A percentile compares a stretch with the other conserved stretches of the same genome.
Evolutionary conservation across 345 rosid genomes (phyloP).

Genomic region (Hibiscus syriacus): DNA sequence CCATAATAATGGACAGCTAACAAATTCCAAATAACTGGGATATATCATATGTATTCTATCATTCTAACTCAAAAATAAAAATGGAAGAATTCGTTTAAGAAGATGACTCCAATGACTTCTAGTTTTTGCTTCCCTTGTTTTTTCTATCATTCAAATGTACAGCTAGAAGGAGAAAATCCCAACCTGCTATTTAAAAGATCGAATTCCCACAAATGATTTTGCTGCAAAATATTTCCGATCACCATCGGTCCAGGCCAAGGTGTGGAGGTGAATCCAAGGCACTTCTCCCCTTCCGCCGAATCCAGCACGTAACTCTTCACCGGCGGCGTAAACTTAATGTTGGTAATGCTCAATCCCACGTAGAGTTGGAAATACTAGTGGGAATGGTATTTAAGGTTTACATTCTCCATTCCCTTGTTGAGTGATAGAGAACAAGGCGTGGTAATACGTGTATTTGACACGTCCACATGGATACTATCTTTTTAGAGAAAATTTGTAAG

Average conservation of each 20-base stretch:
- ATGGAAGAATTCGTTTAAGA: background rate
- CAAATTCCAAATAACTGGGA: background rate
- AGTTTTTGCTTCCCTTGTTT: background rate
- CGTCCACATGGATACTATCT: no score
- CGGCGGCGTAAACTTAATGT: conserved; percentile 35
- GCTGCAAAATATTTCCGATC: conserved; percentile 58
- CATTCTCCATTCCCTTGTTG: no score
- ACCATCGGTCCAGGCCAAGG: conserved; percentile 20
- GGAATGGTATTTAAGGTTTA: no score
- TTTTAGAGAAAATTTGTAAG: no score
- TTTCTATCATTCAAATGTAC: conserved; percentile 8
- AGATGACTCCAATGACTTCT: background rate
- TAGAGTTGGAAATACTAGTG: no score
- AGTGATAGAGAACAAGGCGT: no score
- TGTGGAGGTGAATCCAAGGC: conserved; percentile 32
- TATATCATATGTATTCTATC: background rate
- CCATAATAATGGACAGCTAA: background rate
- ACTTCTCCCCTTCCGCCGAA: conserved; percentile 21
- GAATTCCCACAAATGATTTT: conserved; percentile 60
- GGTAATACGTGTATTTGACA: no score
- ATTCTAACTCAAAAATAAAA: background rate
- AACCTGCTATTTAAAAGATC: conserved; percentile 25
- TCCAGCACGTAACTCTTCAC: conserved; percentile 46
- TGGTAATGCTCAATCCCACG: no score
- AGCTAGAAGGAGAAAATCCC: conserved; percentile 54